Evolutionary conservation across 495 filamentous ascomycete genomes (phyloP).

Genomic region (Podospora sp.): DNA sequence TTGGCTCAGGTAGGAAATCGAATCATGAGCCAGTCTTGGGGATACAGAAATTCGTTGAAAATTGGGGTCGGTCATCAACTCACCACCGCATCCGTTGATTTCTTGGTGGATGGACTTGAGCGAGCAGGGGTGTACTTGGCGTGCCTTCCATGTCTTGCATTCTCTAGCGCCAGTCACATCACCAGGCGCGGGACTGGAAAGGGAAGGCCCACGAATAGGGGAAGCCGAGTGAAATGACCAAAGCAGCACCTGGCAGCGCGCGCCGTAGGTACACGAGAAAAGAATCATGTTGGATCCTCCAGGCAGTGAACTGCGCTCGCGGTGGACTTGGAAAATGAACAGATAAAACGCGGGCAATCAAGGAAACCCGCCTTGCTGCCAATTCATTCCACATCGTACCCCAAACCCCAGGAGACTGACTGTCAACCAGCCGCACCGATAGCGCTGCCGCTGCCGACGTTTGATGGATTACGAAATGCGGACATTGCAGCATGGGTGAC

Average conservation of each 20-base stretch:
- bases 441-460: conserved; percentile 19
- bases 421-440: neutral
- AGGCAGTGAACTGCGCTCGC: too few relatives aligned
- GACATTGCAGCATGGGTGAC: conserved; percentile 13
- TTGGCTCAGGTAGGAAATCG: neutral
- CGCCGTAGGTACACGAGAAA: neutral
- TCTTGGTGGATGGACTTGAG: conserved; percentile 21
- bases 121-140: conserved; percentile 19
- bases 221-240: conserved; percentile 21
- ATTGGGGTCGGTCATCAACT: conserved; percentile 21
- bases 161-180: conserved; percentile 20
- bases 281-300: too few relatives aligned
- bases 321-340: neutral
- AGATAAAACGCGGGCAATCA: neutral
- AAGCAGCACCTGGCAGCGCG: neutral
- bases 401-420: neutral
- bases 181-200: conserved; percentile 9
- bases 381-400: neutral
- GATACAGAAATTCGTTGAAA: conserved; percentile 8
- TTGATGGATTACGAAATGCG: conserved; percentile 14
- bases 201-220: conserved; percentile 24
- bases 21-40: neutral
- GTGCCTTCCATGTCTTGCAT: conserved; percentile 18
- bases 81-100: conserved; percentile 15
- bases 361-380: neutral